Evolutionary conservation across 2,329 filamentous ascomycete species (phyloP).

Genomic region (Fusarium oxysporum): DNA sequence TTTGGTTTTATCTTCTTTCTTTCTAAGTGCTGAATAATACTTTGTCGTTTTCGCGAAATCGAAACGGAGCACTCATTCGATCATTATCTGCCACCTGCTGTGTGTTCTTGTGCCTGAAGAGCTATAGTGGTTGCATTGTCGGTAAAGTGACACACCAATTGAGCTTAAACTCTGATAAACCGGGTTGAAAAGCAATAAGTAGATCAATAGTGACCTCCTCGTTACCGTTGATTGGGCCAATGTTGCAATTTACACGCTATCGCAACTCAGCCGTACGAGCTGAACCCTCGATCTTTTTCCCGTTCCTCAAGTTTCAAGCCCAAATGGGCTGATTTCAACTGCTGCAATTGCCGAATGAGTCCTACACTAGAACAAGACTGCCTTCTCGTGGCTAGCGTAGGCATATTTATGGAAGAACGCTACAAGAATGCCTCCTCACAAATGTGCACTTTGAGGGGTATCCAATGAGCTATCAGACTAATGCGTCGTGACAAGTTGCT

Average conservation of each 20-base stretch:
- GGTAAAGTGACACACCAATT: neutral
- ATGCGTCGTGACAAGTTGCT: neutral
- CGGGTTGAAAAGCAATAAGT: neutral
- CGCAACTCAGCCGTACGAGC: neutral
- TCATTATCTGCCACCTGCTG: neutral
- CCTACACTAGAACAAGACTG: neutral
- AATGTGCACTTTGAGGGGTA: neutral
- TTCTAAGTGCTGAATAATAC: neutral
- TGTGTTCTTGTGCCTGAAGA: neutral
- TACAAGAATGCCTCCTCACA: neutral
- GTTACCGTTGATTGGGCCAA: neutral
- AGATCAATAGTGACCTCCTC: neutral
- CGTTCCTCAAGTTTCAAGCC: neutral
- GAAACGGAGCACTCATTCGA: neutral
- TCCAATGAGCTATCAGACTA: neutral
- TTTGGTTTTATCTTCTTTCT: neutral
- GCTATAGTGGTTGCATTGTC: neutral
- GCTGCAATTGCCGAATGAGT: neutral
- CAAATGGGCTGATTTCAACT: neutral
- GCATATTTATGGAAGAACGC: neutral
- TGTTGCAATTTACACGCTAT: neutral
- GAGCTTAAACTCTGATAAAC: neutral
- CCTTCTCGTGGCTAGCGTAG: neutral
- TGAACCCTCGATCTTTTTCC: neutral
- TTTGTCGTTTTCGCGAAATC: neutral